phyloP scores from a whole-genome alignment of 805 yeast species.

The Schizosaccharomyces octosporus region DNA sequence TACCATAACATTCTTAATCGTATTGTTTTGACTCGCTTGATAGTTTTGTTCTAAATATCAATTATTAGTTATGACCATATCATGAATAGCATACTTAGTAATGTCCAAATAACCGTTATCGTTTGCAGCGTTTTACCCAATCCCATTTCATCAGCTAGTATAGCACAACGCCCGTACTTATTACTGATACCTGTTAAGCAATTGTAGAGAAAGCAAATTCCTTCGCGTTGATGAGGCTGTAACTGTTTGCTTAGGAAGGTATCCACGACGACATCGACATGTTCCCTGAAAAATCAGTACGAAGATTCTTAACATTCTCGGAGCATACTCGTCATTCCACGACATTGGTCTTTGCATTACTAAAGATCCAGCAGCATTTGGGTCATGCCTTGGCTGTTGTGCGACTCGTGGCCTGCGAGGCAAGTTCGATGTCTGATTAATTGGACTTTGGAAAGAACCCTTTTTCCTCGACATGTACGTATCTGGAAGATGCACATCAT shows the following conservation, averaged over 20 bases:
- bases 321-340: not conserved
- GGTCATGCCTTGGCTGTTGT: not conserved
- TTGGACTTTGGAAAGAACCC: not conserved
- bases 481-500: not conserved
- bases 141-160: constrained; percentile 95
- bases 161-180: constrained; percentile 36
- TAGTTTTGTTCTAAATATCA: constrained; percentile 11
- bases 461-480: not conserved
- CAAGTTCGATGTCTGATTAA: not conserved
- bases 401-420: not conserved
- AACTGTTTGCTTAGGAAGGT: constrained; percentile 16
- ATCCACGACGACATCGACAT: constrained; percentile 17
- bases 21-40: constrained; percentile 12
- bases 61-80: not conserved
- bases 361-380: not conserved
- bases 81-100: constrained; percentile 33
- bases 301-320: not conserved
- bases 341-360: not conserved
- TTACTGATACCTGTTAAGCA: constrained; percentile 51
- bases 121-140: constrained; percentile 75
- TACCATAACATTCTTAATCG: constrained; percentile 36
- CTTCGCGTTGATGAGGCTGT: constrained; percentile 74
- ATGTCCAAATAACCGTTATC: constrained; percentile 61
- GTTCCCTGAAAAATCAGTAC: not conserved
- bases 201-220: constrained; percentile 56